Evolutionary conservation across 805 yeast species (phyloP), one percentile per base, ranked within the genome.

Genomic region (Zygosaccharomyces bisporus): DNA sequence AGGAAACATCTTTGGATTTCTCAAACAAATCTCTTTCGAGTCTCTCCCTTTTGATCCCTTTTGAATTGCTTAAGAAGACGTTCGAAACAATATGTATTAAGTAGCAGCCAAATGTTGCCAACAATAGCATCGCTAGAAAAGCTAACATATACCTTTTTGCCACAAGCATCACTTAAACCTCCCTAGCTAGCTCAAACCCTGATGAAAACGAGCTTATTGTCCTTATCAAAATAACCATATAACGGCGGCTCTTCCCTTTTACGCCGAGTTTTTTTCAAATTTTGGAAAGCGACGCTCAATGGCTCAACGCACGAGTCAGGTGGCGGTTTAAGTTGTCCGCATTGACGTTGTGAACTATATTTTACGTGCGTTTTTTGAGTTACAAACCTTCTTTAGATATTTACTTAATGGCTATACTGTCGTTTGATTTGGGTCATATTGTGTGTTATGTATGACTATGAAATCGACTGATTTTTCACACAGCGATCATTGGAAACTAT

Each of bases 1-100:
- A 12, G 3, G 10, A 4, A 25, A 54, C 54, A 45, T 55, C 40
- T 4, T 31, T 19, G 4, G 63, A 59, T 36, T 34, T 41, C 12
- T 41, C 38, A 36, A 54, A 43, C 16, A 48, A 36, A 21, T 24
- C 34, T 20, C 30, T 25, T 31, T 48, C 50, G 17, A 44, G 23
- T 19, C n/a, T 47, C 14, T 21, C 23, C 27, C 35, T 19, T 12
- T 41, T 23, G 35, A 38, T 31, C 18, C 39, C n/a, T n/a, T n/a
- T n/a, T n/a, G n/a, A n/a, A n/a, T n/a, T 35, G n/a, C 39, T 34
- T 27, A 23, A n/a, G 16, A 34, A 30, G 17, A 41, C 44, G 10
- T 34, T 19, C 12, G 46, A 38, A n/a, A 41, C 7, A 24, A 43
- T 23, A 20, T 34, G 43, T 13, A 34, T 18, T 6, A 41, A 27